Conservation (phyloP, 192 early-diverging fungal genomes). For the Rhizophagus sp. region DNA sequence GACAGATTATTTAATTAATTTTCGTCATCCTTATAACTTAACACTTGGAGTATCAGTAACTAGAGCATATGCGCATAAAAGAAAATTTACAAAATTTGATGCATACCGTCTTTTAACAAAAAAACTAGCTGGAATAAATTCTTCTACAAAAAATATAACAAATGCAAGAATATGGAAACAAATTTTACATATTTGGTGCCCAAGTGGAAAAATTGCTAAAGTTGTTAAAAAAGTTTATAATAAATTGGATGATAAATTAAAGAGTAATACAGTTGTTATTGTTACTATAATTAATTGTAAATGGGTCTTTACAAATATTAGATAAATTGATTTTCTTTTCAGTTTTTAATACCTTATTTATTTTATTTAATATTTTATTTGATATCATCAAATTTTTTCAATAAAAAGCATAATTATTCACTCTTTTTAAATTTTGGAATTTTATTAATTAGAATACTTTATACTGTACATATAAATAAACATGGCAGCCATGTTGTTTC, state of each 20-base stretch:
- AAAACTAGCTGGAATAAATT: conserved; percentile 45
- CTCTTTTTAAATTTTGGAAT: too few species aligned
- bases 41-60: conserved; percentile 50
- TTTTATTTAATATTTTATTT: too few species aligned
- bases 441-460: too few species aligned
- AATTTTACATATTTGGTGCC: conserved; percentile 55
- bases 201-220: conserved; percentile 43
- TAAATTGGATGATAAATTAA: conserved; percentile 33
- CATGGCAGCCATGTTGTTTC: too few species aligned
- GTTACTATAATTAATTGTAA: conserved; percentile 39
- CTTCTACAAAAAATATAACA: conserved; percentile 41
- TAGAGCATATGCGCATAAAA: conserved; percentile 44
- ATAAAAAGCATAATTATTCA: too few species aligned
- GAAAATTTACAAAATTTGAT: conserved; percentile 39
- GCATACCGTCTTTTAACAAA: conserved; percentile 43
- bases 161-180: conserved; percentile 46
- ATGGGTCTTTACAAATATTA: conserved; percentile 38
- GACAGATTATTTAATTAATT: conserved; percentile 47
- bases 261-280: conserved; percentile 42
- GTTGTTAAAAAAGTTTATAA: conserved; percentile 40
- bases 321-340: not conserved
- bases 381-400: too few species aligned
- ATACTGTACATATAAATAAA: too few species aligned
- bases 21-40: conserved; percentile 30
- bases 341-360: too few species aligned